Conservation (phyloP, 257 asterid species). For the Gentiana straminea region DNA sequence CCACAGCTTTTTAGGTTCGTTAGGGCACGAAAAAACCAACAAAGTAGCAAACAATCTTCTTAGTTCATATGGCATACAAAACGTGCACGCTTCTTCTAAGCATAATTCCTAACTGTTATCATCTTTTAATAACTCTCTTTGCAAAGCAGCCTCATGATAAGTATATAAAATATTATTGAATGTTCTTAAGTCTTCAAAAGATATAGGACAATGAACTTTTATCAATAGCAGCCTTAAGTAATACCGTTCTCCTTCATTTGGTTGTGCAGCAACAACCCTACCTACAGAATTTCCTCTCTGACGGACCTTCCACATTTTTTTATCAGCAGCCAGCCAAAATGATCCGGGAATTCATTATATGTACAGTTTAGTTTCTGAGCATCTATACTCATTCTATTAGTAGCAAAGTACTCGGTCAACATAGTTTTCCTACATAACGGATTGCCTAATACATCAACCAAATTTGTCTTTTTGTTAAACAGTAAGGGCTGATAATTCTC, state of each 20-base stretch:
- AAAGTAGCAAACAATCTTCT: too few species aligned
- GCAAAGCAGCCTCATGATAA: neutral
- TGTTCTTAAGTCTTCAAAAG: neutral
- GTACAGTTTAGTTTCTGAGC: neutral
- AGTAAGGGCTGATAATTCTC: too few species aligned
- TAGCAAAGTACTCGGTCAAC: neutral
- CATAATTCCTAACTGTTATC: neutral
- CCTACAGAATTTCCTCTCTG: too few species aligned
- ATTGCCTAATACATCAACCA: neutral
- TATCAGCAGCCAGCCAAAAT: neutral
- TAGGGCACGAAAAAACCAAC: too few species aligned
- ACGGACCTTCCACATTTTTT: too few species aligned
- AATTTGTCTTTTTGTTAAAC: neutral
- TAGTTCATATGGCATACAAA: conserved; percentile 1
- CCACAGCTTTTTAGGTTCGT: too few species aligned
- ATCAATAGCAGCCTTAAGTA: neutral
- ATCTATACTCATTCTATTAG: neutral
- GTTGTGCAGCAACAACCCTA: neutral
- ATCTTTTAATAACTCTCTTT: neutral
- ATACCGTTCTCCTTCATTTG: neutral
- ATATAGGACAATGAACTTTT: neutral
- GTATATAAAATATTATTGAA: neutral
- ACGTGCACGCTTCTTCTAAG: neutral
- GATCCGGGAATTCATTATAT: neutral
- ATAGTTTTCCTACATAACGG: neutral